These are phyloP conservation scores for Agrostemma githago DNA, from an alignment of 148 eudicot genomes.

Conservation along the genomic window DNA sequence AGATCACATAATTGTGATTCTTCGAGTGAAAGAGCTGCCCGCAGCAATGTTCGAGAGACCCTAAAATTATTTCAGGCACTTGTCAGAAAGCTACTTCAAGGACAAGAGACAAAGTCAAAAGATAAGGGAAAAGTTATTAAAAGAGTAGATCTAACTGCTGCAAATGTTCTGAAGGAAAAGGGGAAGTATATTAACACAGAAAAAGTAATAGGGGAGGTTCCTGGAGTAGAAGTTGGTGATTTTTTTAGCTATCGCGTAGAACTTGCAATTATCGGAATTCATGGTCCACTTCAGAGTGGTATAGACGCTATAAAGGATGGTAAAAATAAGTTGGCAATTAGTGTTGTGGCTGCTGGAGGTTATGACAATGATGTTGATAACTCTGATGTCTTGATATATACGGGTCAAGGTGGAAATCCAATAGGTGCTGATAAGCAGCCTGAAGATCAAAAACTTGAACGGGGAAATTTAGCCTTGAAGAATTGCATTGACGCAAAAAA, in stretches of 20 bases:
- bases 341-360: conserved; percentile 79
- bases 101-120: conserved; percentile 42
- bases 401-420: conserved; percentile 70
- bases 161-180: conserved; percentile 38
- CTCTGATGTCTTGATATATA: conserved; percentile 60
- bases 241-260: conserved; percentile 75
- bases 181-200: conserved; percentile 47
- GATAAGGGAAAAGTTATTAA: conserved; percentile 18
- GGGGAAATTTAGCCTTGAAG: conserved; percentile 71
- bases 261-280: conserved; percentile 75
- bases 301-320: conserved; percentile 52
- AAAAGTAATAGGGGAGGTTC: conserved; percentile 46
- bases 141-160: conserved; percentile 55
- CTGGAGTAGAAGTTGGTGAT: conserved; percentile 90
- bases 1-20: conserved; percentile 27
- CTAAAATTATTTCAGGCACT: conserved; percentile 52
- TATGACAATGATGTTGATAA: conserved; percentile 60
- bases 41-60: conserved; percentile 59
- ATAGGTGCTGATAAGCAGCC: conserved; percentile 45
- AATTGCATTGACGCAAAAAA: conserved; percentile 49
- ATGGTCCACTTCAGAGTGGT: conserved; percentile 64
- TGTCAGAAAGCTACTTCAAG: conserved; percentile 61
- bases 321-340: conserved; percentile 44
- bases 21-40: conserved; percentile 44
- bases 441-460: conserved; percentile 78